Base-by-base conservation (phyloP, 75 land plant genomes). In the Adiantum capillusveneris region DNA sequence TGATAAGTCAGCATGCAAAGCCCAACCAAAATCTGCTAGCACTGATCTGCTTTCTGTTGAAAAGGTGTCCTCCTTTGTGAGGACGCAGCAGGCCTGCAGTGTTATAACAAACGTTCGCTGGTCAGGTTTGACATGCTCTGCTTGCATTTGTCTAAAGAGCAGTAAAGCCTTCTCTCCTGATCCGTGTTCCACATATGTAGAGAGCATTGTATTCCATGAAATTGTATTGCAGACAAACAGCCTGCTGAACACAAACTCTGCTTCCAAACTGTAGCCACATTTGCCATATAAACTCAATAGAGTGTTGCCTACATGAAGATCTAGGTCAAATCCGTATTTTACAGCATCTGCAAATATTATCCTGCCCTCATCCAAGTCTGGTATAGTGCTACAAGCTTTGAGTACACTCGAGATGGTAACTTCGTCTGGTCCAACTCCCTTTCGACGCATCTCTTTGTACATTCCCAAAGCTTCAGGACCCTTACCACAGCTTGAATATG, bases 391-490 rank as follows among this genome's bases (percentile, higher is more conserved):
- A 17, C 6, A 17, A 17, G 50, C 50, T 21, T 46, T 46, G 50
- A 46, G 22, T 6, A 46, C 6, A 14, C 50, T 6, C 6, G 22
- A n/a, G 22, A 46, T 18, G 3, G 50, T 46, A 21, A 18, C 5
- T n/a, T 17, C 14, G 22, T 46, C 50, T 2, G 50, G 50, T n/a
- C 13, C 18, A 46, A 46, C 17, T 2, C 50, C 50, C 5, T 6
- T 21, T n/a, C 14, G 12, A 2, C 50, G 17, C 50, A 46, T 46
- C 6, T 21, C 22, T 21, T 17, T 46, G 22, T 46, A 42, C 62
- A 60, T 20, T 21, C 24, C 27, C 27, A 60, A 25, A 45, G 62
- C 62, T 44, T 44, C 62, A 16, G 24, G 29, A 16, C 62, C 51
- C 26, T 44, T 19, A 17, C 62, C 62, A 27, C 19, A 39, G 26